These are phyloP conservation scores for Podospora conica DNA, from an alignment of 495 filamentous ascomycete species.

Conservation along the genomic window DNA sequence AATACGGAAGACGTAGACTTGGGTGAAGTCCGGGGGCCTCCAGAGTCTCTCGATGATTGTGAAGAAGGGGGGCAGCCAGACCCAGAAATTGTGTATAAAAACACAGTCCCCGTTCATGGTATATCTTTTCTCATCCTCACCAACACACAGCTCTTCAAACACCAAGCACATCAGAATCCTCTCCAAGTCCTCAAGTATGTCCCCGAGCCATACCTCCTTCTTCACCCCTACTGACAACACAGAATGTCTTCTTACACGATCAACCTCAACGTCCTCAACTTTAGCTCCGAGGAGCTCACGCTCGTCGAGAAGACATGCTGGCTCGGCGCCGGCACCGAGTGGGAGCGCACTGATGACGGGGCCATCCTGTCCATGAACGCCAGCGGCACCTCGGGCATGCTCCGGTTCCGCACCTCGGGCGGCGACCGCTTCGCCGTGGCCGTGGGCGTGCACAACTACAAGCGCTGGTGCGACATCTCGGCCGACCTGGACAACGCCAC, in stretches of 20 bases:
- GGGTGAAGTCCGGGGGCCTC: not conserved
- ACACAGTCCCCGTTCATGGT: not conserved
- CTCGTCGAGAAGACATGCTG: constrained; percentile 8
- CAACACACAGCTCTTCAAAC: not conserved
- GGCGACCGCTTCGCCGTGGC: constrained; percentile 9
- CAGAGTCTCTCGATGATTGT: not conserved
- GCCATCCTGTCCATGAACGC: not conserved
- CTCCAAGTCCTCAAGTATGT: not conserved
- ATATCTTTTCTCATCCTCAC: not conserved
- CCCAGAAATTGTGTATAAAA: not conserved
- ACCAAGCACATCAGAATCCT: not conserved
- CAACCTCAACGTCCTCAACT: constrained; percentile 8
- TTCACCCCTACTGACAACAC: not conserved
- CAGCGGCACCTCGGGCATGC: constrained; percentile 1
- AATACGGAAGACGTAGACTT: not conserved
- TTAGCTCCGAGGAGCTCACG: not conserved
- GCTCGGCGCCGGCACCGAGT: constrained; percentile 4
- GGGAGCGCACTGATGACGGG: not conserved
- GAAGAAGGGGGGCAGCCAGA: not conserved
- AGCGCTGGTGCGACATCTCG: constrained; percentile 11
- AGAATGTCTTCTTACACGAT: not conserved
- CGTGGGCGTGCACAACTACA: constrained; percentile 11
- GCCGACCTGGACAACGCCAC: not conserved
- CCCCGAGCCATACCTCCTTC: not conserved
- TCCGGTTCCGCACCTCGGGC: constrained; percentile 1